Evolutionary conservation across 345 rosid species (phyloP).

Genomic region (Acer negundo): DNA sequence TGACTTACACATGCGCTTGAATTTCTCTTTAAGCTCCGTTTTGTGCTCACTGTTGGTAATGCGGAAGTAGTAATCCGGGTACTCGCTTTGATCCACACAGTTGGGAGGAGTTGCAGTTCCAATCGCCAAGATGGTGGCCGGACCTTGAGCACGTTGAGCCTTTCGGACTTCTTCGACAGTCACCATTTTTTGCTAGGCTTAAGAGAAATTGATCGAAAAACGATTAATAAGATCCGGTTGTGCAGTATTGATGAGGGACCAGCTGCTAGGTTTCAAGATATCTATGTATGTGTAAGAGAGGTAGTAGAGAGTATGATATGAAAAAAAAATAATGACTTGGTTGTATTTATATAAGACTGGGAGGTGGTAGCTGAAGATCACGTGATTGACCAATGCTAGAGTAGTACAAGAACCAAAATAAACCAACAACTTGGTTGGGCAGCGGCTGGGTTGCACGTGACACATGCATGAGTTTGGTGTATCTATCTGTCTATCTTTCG

Average conservation of each 20-base stretch:
- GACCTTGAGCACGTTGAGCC: conserved; percentile 49
- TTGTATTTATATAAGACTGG: neutral
- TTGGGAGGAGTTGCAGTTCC: conserved; percentile 55
- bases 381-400: conserved; percentile 12
- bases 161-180: conserved; percentile 41
- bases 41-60: conserved; percentile 56
- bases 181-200: conserved; percentile 30
- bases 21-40: conserved; percentile 55
- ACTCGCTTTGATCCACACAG: conserved; percentile 42
- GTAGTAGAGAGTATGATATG: neutral
- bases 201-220: neutral
- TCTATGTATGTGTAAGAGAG: neutral
- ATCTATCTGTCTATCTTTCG: neutral
- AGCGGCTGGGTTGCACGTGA: conserved; percentile 23
- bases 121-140: conserved; percentile 54
- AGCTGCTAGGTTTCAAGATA: neutral
- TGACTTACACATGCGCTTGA: conserved; percentile 61
- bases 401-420: neutral
- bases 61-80: conserved; percentile 56
- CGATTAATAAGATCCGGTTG: neutral
- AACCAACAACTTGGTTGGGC: neutral
- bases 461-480: neutral
- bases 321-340: neutral
- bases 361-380: conserved; percentile 9
- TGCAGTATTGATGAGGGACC: neutral